These are phyloP conservation scores for Pugionium cornutum DNA, from an alignment of 345 rosid genomes.

Conservation along the genomic window DNA sequence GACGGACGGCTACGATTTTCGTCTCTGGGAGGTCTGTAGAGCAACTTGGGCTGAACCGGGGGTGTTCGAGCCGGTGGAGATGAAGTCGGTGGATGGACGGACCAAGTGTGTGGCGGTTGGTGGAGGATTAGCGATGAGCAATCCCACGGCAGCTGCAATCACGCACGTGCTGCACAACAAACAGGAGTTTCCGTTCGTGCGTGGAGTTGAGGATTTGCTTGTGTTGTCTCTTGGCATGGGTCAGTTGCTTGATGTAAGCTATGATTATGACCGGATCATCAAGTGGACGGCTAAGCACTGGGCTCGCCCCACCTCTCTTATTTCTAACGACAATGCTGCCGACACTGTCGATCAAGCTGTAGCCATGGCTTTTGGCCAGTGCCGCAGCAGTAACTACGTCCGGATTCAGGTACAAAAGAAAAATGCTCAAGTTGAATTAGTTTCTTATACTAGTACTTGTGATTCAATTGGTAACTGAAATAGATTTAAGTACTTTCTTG, in stretches of 20 bases:
- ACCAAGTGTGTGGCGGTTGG: constrained; percentile 83
- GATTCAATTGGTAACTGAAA: too few species aligned
- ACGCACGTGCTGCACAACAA: constrained; percentile 96
- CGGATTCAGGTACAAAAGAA: constrained; percentile 72
- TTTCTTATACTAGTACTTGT: too few species aligned
- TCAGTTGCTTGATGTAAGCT: constrained; percentile 69
- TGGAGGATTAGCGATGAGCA: constrained; percentile 82
- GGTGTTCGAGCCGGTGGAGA: constrained; percentile 61
- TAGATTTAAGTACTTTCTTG: neutral
- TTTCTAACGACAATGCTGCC: constrained; percentile 76
- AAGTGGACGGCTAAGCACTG: constrained; percentile 85
- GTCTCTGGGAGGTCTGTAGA: constrained; percentile 86
- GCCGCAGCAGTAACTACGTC: constrained; percentile 69
- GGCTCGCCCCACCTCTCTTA: constrained; percentile 87
- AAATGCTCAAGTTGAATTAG: neutral
- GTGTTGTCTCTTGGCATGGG: constrained; percentile 84
- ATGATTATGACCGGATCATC: constrained; percentile 69
- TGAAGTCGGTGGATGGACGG: constrained; percentile 73
- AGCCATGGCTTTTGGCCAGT: constrained; percentile 92
- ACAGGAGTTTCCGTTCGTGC: constrained; percentile 94
- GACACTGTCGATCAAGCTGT: constrained; percentile 96
- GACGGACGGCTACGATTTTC: constrained; percentile 81
- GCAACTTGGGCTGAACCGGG: constrained; percentile 96
- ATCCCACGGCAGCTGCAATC: constrained; percentile 91
- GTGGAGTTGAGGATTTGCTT: constrained; percentile 92